These are phyloP conservation scores for Bipolaris sorokiniana DNA, from an alignment of 2,329 filamentous ascomycete genomes.

Conservation along the genomic window DNA sequence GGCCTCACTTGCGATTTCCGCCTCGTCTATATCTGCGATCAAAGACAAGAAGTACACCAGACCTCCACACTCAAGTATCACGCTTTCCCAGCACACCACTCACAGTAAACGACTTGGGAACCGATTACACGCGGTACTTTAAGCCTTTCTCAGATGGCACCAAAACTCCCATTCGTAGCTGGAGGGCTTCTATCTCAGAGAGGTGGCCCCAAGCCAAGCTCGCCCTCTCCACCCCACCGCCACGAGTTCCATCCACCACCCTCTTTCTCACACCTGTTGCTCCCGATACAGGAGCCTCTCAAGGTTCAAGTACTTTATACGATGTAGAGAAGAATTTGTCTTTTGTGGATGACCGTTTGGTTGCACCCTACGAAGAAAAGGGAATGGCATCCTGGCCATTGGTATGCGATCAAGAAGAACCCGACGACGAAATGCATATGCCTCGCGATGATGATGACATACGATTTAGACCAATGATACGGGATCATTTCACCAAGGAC, in stretches of 20 bases:
- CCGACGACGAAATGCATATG: conserved; percentile 62
- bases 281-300: conserved; percentile 35
- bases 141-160: conserved; percentile 38
- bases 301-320: conserved; percentile 25
- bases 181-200: conserved; percentile 30
- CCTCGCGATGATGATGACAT: conserved; percentile 58
- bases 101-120: conserved; percentile 40
- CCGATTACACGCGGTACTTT: conserved; percentile 48
- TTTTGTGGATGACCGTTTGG: conserved; percentile 56
- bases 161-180: conserved; percentile 31
- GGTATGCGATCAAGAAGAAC: conserved; percentile 58
- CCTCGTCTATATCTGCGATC: conserved; percentile 22
- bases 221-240: conserved; percentile 22
- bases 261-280: conserved; percentile 40
- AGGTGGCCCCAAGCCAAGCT: conserved; percentile 11
- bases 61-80: conserved; percentile 18
- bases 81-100: conserved; percentile 27
- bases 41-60: conserved; percentile 26
- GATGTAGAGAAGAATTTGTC: conserved; percentile 45
- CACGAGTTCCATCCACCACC: conserved; percentile 20
- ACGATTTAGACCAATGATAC: conserved; percentile 50
- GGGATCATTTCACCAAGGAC: conserved; percentile 54
- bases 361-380: conserved; percentile 52
- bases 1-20: conserved; percentile 14
- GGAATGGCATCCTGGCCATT: conserved; percentile 53